Conservation (phyloP, 2,329 filamentous ascomycete species). For the Penicillium sp. region DNA sequence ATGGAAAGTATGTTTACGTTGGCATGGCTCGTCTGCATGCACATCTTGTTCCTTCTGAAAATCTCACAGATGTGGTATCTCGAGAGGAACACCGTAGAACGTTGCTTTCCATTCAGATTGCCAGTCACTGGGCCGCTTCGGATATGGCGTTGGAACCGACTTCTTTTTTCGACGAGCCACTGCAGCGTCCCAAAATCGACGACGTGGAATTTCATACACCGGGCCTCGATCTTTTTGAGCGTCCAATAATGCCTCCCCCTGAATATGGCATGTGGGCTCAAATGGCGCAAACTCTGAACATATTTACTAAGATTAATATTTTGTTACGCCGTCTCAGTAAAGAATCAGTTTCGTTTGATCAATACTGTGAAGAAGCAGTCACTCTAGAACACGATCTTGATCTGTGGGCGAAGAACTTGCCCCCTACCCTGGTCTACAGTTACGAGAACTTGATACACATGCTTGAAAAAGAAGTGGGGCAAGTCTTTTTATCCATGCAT, state of each 20-base stretch:
- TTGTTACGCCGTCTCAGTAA: constrained; percentile 21
- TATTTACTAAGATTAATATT: constrained; percentile 22
- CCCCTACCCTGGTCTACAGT: constrained; percentile 16
- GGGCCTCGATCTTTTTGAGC: constrained; percentile 9
- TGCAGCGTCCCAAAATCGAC: constrained; percentile 18
- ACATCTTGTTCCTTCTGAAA: constrained; percentile 15
- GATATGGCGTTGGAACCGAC: constrained; percentile 25
- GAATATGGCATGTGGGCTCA: constrained; percentile 25
- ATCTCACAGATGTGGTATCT: not conserved
- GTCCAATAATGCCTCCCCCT: constrained; percentile 5
- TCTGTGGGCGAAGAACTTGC: constrained; percentile 18
- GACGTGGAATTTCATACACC: constrained; percentile 22
- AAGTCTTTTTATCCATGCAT: constrained; percentile 28
- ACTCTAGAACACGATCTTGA: constrained; percentile 17
- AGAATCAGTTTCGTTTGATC: constrained; percentile 15
- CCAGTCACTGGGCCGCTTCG: constrained; percentile 24
- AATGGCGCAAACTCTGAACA: constrained; percentile 23
- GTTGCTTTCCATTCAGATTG: constrained; percentile 25
- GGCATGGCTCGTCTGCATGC: constrained; percentile 26
- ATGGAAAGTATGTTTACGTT: constrained; percentile 26
- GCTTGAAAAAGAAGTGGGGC: constrained; percentile 12
- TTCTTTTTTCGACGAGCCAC: not conserved
- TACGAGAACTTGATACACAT: constrained; percentile 16
- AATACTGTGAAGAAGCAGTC: constrained; percentile 18
- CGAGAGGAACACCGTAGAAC: constrained; percentile 24